Evolutionary conservation across 345 rosid species (phyloP).

Genomic region (Corymbia maculata): DNA sequence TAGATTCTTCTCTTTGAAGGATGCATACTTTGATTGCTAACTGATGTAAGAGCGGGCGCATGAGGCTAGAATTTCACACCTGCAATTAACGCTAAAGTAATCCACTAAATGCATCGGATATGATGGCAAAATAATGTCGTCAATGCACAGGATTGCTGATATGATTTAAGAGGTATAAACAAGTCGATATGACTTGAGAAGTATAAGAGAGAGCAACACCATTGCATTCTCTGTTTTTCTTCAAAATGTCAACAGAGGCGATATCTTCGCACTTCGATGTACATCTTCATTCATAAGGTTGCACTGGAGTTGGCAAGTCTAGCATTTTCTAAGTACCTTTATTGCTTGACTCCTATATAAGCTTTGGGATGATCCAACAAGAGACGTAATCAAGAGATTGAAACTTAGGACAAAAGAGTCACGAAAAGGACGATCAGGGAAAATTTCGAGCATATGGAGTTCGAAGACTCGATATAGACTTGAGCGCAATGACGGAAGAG

Average conservation of each 20-base stretch:
- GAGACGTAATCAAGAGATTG: not conserved
- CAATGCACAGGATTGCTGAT: not conserved
- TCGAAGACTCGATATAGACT: not conserved
- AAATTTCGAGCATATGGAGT: not conserved
- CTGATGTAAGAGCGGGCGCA: not conserved
- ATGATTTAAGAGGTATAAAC: too few species aligned
- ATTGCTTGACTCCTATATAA: not conserved
- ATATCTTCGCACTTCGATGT: not conserved
- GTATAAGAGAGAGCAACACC: not conserved
- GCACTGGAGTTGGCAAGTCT: not conserved
- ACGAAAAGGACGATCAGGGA: not conserved
- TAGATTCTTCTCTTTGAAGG: not conserved
- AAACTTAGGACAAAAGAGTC: not conserved
- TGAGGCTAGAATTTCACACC: not conserved
- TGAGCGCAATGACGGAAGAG: not conserved
- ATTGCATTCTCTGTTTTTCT: not conserved
- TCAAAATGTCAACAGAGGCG: not conserved
- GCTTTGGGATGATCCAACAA: not conserved
- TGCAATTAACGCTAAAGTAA: not conserved
- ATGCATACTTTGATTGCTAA: not conserved
- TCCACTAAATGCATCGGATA: too few species aligned
- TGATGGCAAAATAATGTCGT: not conserved
- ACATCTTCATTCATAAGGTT: not conserved
- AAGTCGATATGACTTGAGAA: not conserved
- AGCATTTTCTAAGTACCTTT: not conserved